Percentiles rank a stretch among this genome's conserved stretches.
These are phyloP conservation scores for Biscogniauxia sp. DNA, from an alignment of 2,329 filamentous ascomycete genomes.

Conservation along the genomic window DNA sequence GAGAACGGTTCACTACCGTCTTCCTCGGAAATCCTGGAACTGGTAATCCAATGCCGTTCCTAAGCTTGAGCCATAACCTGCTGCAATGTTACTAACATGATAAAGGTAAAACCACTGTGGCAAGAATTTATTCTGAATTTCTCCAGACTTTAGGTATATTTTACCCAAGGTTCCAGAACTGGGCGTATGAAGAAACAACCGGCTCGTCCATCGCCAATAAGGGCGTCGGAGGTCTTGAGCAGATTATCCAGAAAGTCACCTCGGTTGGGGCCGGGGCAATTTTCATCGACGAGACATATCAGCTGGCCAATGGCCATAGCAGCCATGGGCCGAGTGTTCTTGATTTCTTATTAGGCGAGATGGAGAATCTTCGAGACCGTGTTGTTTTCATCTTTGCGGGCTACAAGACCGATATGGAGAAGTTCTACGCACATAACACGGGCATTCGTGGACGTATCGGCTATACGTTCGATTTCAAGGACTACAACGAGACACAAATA, in stretches of 20 bases:
- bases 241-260: slow-evolving; percentile 53
- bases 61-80: background rate
- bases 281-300: slow-evolving; percentile 79
- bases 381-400: slow-evolving; percentile 9
- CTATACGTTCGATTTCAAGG: slow-evolving; percentile 2
- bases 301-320: slow-evolving; percentile 60
- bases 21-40: slow-evolving; percentile 75
- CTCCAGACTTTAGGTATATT: slow-evolving; percentile 59
- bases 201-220: slow-evolving; percentile 62
- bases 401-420: slow-evolving; percentile 4
- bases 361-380: background rate
- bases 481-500: slow-evolving; percentile 5
- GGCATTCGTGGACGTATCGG: background rate
- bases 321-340: slow-evolving; percentile 59
- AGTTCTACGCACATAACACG: slow-evolving; percentile 3
- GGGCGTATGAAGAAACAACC: slow-evolving; percentile 61
- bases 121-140: slow-evolving; percentile 65
- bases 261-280: slow-evolving; percentile 62
- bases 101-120: slow-evolving; percentile 69
- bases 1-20: slow-evolving; percentile 60
- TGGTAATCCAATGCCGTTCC: slow-evolving; percentile 42
- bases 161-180: slow-evolving; percentile 40
- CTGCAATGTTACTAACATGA: slow-evolving; percentile 4
- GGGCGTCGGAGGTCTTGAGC: slow-evolving; percentile 57
- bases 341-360: background rate